Evolutionary conservation across 1,284 basidiomycete species (phyloP).

Genomic region (Cryptococcus neoformans): DNA sequence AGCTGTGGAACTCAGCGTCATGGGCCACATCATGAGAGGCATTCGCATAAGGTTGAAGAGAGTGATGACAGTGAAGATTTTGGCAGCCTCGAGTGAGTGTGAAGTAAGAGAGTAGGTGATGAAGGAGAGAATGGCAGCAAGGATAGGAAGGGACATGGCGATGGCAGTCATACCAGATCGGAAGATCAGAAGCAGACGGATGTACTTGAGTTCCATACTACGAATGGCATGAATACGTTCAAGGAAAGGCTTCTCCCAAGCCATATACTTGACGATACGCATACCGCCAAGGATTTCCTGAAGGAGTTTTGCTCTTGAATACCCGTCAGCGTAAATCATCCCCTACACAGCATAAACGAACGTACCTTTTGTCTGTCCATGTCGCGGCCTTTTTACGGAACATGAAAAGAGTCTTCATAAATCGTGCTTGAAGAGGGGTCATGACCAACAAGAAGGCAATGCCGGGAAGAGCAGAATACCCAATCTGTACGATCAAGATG

Average conservation of each 20-base stretch:
- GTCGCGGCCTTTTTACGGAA: conserved; percentile 66
- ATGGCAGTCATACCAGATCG: conserved; percentile 52
- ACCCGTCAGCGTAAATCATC: conserved; percentile 33
- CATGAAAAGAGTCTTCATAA: conserved; percentile 72
- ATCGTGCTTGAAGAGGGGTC: conserved; percentile 60
- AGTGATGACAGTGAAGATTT: conserved; percentile 75
- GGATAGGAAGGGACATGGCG: conserved; percentile 59
- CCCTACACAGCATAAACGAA: conserved; percentile 22
- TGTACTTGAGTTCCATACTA: conserved; percentile 69
- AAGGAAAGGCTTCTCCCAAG: conserved; percentile 62
- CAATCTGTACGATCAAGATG: conserved; percentile 52
- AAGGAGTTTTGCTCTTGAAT: conserved; percentile 52
- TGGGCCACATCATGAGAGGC: conserved; percentile 56
- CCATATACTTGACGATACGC: conserved; percentile 77
- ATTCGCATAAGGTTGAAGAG: conserved; percentile 61
- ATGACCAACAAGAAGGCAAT: conserved; percentile 66
- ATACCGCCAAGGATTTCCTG: conserved; percentile 71
- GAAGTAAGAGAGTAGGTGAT: conserved; percentile 71
- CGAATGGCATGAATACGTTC: conserved; percentile 66
- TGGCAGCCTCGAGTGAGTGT: conserved; percentile 58
- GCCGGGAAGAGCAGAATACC: conserved; percentile 53
- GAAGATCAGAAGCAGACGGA: conserved; percentile 66
- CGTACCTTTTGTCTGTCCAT: conserved; percentile 64
- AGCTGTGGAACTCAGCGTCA: conserved; percentile 69
- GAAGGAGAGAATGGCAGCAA: conserved; percentile 83